Percentiles rank a stretch among this genome's conserved stretches.
Conservation (phyloP, 108 stramenopile genomes). For the Cyclostephanos invisitatus region DNA sequence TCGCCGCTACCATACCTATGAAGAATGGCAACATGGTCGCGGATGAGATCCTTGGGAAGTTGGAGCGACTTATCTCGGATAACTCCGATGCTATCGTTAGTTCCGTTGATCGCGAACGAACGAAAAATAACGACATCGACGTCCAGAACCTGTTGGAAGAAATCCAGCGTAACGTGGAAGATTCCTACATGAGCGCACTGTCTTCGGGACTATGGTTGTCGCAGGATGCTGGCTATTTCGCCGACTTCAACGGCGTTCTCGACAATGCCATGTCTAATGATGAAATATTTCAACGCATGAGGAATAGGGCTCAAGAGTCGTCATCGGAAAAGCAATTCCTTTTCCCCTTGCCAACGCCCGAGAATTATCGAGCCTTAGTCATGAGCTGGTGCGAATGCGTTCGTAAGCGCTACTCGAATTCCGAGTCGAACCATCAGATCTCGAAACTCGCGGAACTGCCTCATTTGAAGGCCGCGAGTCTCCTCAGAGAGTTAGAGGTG, state of each 20-base stretch:
- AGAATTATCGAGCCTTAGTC: constrained; percentile 35
- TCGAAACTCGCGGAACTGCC: constrained; percentile 24
- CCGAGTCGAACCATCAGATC: constrained; percentile 25
- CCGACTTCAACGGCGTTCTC: constrained; percentile 21
- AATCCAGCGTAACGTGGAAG: constrained; percentile 32
- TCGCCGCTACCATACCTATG: constrained; percentile 21
- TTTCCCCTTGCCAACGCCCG: constrained; percentile 32
- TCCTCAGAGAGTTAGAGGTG: constrained; percentile 28
- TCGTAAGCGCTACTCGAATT: constrained; percentile 14
- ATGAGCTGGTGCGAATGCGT: constrained; percentile 34
- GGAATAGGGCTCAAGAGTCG: constrained; percentile 15
- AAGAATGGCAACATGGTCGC: not conserved
- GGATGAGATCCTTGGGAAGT: constrained; percentile 20
- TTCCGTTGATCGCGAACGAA: constrained; percentile 6
- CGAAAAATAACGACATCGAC: not conserved
- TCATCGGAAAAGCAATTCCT: constrained; percentile 13
- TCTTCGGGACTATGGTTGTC: constrained; percentile 14
- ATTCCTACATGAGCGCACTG: constrained; percentile 24
- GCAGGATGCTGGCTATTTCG: constrained; percentile 15
- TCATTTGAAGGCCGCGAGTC: constrained; percentile 29
- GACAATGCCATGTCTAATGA: constrained; percentile 29
- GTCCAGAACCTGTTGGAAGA: constrained; percentile 9
- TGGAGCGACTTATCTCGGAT: constrained; percentile 24
- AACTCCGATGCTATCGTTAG: constrained; percentile 22
- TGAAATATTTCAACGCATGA: constrained; percentile 31